Base-by-base conservation (phyloP, 352 stramenopile species). In the Phytophthora citrophthora region DNA sequence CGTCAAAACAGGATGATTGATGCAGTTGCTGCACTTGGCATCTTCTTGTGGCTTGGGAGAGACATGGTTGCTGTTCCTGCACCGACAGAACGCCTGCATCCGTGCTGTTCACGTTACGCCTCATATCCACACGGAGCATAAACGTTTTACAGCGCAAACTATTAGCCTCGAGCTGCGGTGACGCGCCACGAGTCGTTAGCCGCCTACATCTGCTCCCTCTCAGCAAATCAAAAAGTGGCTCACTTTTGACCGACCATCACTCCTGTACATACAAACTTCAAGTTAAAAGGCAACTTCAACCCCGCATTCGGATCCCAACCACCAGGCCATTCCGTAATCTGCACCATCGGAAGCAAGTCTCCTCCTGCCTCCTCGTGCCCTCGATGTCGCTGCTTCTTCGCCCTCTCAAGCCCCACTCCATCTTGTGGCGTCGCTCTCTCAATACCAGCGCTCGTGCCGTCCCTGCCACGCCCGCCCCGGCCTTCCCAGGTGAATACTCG, bases 401-500 rank as follows among this genome's bases (percentile, higher is more conserved):
- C 38, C 15, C 31, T 12, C 46, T 68, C 32, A 67, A 46, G 45
- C 48, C 55, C 13, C 56, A 53, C 48, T 41, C 39, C 13, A 29
- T 36, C 12, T 27, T 31, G 29, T 64, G 54, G 59, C 38, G 43
- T 9, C 61, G 61, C 69, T 61, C 56, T 43, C 23, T 69, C 23
- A 39, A 23, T 20, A 23, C 46, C 54, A 66, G 29, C 44, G 24
- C 43, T 23, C 72, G 64, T 34, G 3, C 24, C 10, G 46, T 66
- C 51, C 86, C 86, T 0, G 2, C 70, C 39, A 89, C 82, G 9
- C 82, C 82, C 1, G 48, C 79, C 4, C 84, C 86, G 3, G 59
- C 77, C 16, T 93, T 95, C 46, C 84, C 85, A 0, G 67, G 75
- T 43, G 87, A 95, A 27, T 91, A 88, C 36, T 13, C 60, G 11